Conservation (phyloP, 2,329 filamentous ascomycete genomes). For the Dendrostoma leiphaemia region DNA sequence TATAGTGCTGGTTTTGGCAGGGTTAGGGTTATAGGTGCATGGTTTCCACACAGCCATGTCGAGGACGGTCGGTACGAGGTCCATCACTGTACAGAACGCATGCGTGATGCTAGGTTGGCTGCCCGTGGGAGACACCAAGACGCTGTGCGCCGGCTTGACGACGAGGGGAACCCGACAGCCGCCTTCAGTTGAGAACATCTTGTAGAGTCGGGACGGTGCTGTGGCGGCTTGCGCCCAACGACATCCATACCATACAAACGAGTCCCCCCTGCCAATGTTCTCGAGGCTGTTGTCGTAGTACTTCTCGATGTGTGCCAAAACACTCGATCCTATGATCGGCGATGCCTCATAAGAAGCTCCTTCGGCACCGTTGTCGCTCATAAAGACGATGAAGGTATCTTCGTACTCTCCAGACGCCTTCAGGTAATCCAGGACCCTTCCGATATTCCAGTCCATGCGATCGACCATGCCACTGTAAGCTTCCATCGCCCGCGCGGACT, state of each 20-base stretch:
- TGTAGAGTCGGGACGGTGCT: conserved; percentile 35
- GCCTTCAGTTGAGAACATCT: conserved; percentile 42
- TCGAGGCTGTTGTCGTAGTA: conserved; percentile 50
- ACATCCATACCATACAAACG: conserved; percentile 60
- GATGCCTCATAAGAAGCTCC: conserved; percentile 57
- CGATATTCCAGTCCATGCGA: conserved; percentile 51
- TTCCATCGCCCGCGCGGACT: conserved; percentile 35
- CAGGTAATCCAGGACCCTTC: conserved; percentile 50
- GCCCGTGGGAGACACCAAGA: too few relatives aligned
- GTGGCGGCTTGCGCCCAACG: conserved; percentile 47
- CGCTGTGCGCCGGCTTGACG: conserved; percentile 17
- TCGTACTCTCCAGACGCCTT: conserved; percentile 48
- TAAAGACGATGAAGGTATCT: conserved; percentile 51
- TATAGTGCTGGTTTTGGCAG: too few relatives aligned
- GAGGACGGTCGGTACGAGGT: conserved; percentile 46
- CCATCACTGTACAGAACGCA: conserved; percentile 50
- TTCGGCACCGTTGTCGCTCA: conserved; percentile 44
- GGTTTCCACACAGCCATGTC: conserved; percentile 48
- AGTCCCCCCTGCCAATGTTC: conserved; percentile 54
- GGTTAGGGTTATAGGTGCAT: too few relatives aligned
- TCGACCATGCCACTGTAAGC: conserved; percentile 58
- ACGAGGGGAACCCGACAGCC: conserved; percentile 52
- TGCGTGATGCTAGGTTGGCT: conserved; percentile 35
- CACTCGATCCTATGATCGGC: conserved; percentile 52
- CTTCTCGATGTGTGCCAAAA: conserved; percentile 54